Base-by-base conservation (phyloP, 1,139 yeast genomes). In the Yamadazyma diddensiae region DNA sequence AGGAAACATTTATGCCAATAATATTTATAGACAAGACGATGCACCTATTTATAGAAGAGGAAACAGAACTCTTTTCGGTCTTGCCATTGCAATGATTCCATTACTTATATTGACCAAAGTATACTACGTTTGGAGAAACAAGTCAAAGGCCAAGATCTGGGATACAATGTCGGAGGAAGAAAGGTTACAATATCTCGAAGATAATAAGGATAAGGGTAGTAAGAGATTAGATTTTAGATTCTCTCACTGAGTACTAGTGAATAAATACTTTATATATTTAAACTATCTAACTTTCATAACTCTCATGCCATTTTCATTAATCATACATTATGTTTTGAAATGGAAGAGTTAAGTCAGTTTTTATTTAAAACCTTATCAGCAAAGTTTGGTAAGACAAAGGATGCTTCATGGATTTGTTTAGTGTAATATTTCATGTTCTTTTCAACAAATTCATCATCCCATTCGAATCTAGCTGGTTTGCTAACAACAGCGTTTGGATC, bases 371-470 rank as follows among this genome's bases (percentile, higher is more conserved):
- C 46, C 46, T 57, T 57, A 50, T 73, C 76, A 37, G 94, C 96
- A 79, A 90, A 87, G 47, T 77, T 86, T 49, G 97, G 97, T 55
- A 88, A 72, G 36, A 86, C 85, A 52, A 86, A 88, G 12, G 95
- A 74, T 30, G 96, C 94, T 56, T 73, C 76, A 62, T 88, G 97
- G 49, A 88, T 79, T 49, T 72, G 70, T 49, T 75, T 71, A 64
- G 81, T 86, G 70, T 88, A 88, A 66, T 88, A 88, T 53, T 74
- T 77, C 77, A 81, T 79, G 50, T 79, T 59, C 53, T 74, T 65
- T 19, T 59, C 62, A 54, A 85, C 95, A 47, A 75, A 77, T 41
- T 73, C 81, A 30, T 70, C 74, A 33, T 77, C 54, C 65, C 86
- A 68, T 33, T 71, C 70, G 34, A 61, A 65, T 61, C 96, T 77